Conservation (phyloP, 2,329 filamentous ascomycete species). For the Chrysoporthe austroafricana region DNA sequence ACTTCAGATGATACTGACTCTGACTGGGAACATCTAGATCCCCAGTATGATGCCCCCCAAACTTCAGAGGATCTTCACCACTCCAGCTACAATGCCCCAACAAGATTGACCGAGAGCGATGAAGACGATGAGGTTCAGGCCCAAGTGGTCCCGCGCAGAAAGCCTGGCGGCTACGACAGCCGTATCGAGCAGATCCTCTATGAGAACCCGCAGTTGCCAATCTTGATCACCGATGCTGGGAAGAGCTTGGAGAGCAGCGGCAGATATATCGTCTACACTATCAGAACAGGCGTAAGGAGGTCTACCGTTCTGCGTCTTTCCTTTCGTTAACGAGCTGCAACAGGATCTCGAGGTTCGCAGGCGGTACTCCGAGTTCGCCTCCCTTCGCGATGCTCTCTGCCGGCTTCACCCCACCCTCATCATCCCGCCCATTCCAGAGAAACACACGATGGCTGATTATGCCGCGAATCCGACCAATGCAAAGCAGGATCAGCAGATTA, state of each 20-base stretch:
- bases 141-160: slow-evolving; percentile 59
- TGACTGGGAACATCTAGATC: slow-evolving; percentile 52
- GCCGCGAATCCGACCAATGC: slow-evolving; percentile 97
- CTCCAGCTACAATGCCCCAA: slow-evolving; percentile 19
- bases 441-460: slow-evolving; percentile 98
- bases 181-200: slow-evolving; percentile 97
- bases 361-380: slow-evolving; percentile 95
- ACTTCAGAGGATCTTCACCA: slow-evolving; percentile 53
- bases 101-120: slow-evolving; percentile 45
- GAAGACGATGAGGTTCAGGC: slow-evolving; percentile 49
- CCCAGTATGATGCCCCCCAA: slow-evolving; percentile 67
- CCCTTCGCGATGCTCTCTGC: slow-evolving; percentile 83
- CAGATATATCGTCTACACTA: slow-evolving; percentile 96
- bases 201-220: slow-evolving; percentile 87
- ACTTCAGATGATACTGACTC: slow-evolving; percentile 45
- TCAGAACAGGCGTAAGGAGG: slow-evolving; percentile 79
- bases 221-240: slow-evolving; percentile 91
- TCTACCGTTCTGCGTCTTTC: not conserved
- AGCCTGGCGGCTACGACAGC: slow-evolving; percentile 89
- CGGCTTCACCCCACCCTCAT: slow-evolving; percentile 93
- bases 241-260: slow-evolving; percentile 93
- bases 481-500: slow-evolving; percentile 96
- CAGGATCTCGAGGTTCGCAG: slow-evolving; percentile 94
- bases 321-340: slow-evolving; percentile 10
- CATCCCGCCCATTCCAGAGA: slow-evolving; percentile 96